These are phyloP conservation scores for Reutealis trisperma DNA, from an alignment of 345 rosid genomes.

Conservation along the genomic window DNA sequence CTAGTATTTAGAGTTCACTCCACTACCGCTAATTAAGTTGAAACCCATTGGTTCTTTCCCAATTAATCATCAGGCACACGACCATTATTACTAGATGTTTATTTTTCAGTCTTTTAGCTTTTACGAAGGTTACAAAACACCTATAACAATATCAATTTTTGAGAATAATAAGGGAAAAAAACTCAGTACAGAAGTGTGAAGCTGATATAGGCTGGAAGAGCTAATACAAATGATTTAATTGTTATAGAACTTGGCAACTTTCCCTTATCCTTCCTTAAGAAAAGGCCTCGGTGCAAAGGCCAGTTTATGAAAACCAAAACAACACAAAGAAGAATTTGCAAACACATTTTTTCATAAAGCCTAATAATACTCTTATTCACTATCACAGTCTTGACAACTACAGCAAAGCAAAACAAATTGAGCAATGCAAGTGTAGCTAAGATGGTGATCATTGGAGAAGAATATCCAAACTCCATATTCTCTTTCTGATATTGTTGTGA, in stretches of 20 bases:
- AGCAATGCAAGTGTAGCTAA: conserved; percentile 65
- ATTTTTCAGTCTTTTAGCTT: too few relatives aligned
- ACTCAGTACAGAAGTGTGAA: conserved; percentile 29
- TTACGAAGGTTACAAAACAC: too few relatives aligned
- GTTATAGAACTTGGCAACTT: conserved; percentile 52
- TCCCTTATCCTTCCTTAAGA: conserved; percentile 65
- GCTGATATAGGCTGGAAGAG: conserved; percentile 43
- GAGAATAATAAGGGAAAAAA: background rate
- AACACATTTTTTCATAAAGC: conserved; percentile 29
- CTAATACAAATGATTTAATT: conserved; percentile 42
- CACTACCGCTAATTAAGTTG: too few relatives aligned
- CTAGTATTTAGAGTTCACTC: too few relatives aligned
- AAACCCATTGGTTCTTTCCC: too few relatives aligned
- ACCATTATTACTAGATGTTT: too few relatives aligned
- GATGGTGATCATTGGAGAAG: conserved; percentile 59
- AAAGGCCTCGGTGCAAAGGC: conserved; percentile 63
- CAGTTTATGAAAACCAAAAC: conserved; percentile 50
- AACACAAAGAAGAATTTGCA: conserved; percentile 56
- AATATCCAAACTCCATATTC: conserved; percentile 70
- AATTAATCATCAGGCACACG: too few relatives aligned
- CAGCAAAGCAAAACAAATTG: conserved; percentile 46
- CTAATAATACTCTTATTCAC: background rate
- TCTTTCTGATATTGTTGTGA: conserved; percentile 48
- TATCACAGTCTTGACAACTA: conserved; percentile 24
- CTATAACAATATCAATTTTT: background rate